Evolutionary conservation across 164 flowering plant genomes (phyloP), one percentile per base, ranked within the genome.

Genomic region (Liriodendron chinense): DNA sequence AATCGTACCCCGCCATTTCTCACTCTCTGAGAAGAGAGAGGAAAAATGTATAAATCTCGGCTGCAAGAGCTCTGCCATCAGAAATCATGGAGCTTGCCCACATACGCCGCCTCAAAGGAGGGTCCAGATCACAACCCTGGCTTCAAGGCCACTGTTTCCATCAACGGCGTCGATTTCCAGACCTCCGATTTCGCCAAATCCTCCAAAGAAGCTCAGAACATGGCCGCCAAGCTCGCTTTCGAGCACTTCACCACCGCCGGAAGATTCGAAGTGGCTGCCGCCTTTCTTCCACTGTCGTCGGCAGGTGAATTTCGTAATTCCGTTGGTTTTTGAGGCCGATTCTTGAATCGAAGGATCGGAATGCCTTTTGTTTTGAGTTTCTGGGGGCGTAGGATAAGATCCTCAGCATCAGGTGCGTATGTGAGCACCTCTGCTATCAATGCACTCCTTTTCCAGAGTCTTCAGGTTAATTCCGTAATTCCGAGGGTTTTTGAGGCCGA

Each of bases 1-100:
- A 16, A 10, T 53, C 18, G 59, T 2, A 16, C 59, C 18, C 59
- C 13, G 59, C 59, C 59, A 16, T 10, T 10, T 10, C 59, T 53
- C 0, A 48, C 4, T 12, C 59, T 53, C 16, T 0, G 16, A 48
- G 21, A 34, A 9, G 59, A 8, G 72, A 70, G 61, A 49, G 6
- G 25, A 14, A 73, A 70, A 5, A 85, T 86, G 88, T 82, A 78
- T 81, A 90, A 90, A 72, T 59, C 83, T 24, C 79, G 69, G 72
- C 80, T 90, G 7, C 91, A 88, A 61, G 88, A 85, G 76, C 64
- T 84, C 3, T 90, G 91, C 71, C 91, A 88, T 9, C 65, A 72
- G 75, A 71, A 74, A 18, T 9, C 21, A 6, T 88, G 91, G 91
- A 26, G 24, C 14, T 26, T 82, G 26, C 93, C 91, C 47, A 79